Base-by-base conservation (phyloP, 495 filamentous ascomycete species). In the Trichoderma virens region DNA sequence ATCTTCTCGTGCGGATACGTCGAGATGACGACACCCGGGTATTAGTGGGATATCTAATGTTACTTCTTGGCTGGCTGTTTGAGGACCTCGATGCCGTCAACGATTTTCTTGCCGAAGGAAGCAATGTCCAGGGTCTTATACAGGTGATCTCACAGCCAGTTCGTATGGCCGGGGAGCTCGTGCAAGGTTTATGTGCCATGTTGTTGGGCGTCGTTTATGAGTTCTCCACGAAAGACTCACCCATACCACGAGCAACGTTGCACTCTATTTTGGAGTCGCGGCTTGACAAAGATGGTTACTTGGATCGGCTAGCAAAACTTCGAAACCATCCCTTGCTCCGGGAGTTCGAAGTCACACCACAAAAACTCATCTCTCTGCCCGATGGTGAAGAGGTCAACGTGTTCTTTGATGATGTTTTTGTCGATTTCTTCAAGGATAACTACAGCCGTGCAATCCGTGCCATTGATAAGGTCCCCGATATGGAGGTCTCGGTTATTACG, bases 201-300 rank as follows among this genome's bases (percentile, higher is more conserved):
- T 76, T 98, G 3, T 78, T 97, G 5, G 95, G 93, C 38, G 89
- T 96, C 35, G 79, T 96, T 28, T 99, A 98, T 70, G 94, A 99
- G 70, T 99, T 98, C 68, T 97, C 93, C 23, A 96, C 93, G 11
- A 97, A 96, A 70, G 93, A 98, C 73, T 97, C 93, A 0, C 93
- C 95, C 5, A 86, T 98, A 63, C 85, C 93, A 11, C 87, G 94
- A 61, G 83, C 85, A 28, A 93, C 88, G 8, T 78, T 98, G 59
- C 90, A 94, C 70, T 86, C 89, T 39, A 83, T 97, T 60, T 81
- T 99, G 47, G 83, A 85, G 43, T 86, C 88, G 32, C 85, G 88
- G 60, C 84, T 98, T 69, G 91, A 92, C 30, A 84, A 93, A 66
- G 92, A 96, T 68, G 87, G 88, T 70, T 99, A 96, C 69, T 85